phyloP scores from a whole-genome alignment of 805 yeast genomes.

The Myxozyma monticola region DNA sequence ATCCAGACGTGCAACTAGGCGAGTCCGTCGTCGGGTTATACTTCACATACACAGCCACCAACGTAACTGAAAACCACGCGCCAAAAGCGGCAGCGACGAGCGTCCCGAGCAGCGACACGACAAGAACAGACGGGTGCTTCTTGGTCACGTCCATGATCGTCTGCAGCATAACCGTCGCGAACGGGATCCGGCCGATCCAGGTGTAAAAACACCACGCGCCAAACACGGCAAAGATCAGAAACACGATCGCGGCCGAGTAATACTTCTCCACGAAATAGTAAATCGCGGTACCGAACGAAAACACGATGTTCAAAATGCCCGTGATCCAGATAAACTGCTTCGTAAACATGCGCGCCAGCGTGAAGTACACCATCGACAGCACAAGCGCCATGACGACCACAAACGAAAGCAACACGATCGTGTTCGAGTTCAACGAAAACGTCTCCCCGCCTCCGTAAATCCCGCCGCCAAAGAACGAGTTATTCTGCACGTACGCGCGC shows the following conservation, averaged over 20 bases:
- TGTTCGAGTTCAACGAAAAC: slow-evolving; percentile 73
- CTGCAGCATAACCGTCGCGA: slow-evolving; percentile 67
- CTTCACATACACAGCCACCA: slow-evolving; percentile 77
- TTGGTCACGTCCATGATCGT: slow-evolving; percentile 78
- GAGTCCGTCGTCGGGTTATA: slow-evolving; percentile 59
- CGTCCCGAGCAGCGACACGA: slow-evolving; percentile 62
- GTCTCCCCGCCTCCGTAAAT: slow-evolving; percentile 54
- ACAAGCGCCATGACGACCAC: slow-evolving; percentile 60
- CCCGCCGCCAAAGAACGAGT: slow-evolving; percentile 59
- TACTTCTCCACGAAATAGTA: slow-evolving; percentile 66
- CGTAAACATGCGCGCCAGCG: slow-evolving; percentile 65
- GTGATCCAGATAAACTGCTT: slow-evolving; percentile 66
- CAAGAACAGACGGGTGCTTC: slow-evolving; percentile 65
- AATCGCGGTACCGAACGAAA: slow-evolving; percentile 76
- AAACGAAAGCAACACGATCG: slow-evolving; percentile 68
- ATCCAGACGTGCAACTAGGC: slow-evolving; percentile 53
- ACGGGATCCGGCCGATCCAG: slow-evolving; percentile 68
- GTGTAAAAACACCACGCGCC: slow-evolving; percentile 73
- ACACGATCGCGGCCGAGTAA: slow-evolving; percentile 80
- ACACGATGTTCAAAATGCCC: slow-evolving; percentile 60
- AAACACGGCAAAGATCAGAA: slow-evolving; percentile 61
- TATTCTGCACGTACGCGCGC: slow-evolving; percentile 59
- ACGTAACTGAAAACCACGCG: slow-evolving; percentile 61
- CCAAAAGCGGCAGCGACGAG: slow-evolving; percentile 62
- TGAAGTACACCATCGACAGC: slow-evolving; percentile 56